Evolutionary conservation across 2,329 filamentous ascomycete genomes (phyloP), one percentile per base, ranked within the genome.

Genomic region (Ophiostoma pallidulum): DNA sequence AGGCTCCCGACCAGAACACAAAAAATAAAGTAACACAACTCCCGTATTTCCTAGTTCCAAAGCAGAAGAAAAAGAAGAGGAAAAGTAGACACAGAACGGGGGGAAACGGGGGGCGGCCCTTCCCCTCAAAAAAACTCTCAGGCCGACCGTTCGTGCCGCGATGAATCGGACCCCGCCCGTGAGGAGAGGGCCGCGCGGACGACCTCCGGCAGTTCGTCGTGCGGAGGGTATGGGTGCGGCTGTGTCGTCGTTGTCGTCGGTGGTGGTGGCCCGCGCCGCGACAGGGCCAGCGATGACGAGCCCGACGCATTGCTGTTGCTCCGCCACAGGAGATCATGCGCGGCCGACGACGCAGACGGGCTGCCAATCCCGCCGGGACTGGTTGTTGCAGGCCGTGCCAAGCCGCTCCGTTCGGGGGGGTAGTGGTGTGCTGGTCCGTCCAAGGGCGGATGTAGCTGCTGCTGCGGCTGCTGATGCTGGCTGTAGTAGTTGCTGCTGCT

Each of bases 251-350:
- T n/a, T n/a, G n/a, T n/a, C n/a, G n/a, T n/a, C n/a, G n/a, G n/a
- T 4, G 47, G 45, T 9, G 48, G 51, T 6, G 18, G 39, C 29
- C 10, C 12, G 33, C 37, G 43, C 2, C 26, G 41, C 26, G 41
- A 36, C 9, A 28, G 37, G 4, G 50, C 22, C 22, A 31, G n/a
- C 31, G 42, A 16, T 19, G 48, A 48, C 1, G 50, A 29, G 4
- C 9, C 29, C 28, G 47, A 53, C 6, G 41, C 41, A 8, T 26
- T 26, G 32, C 50, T 51, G 42, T 14, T 36, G 39, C 45, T 45
- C n/a, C 48, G 48, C 45, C 48, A 45, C 5, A 48, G 32, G 4
- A 31, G n/a, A n/a, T n/a, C 31, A 7, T 41, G 35, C 14, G 22
- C 28, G 6, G 22, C 24, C 3, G n/a, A 26, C 6, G 35, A 6